A percentile compares a stretch with the other conserved stretches of the same genome.
Conservation (phyloP, 352 stramenopile species). For the Globisporangium mamillatum region DNA sequence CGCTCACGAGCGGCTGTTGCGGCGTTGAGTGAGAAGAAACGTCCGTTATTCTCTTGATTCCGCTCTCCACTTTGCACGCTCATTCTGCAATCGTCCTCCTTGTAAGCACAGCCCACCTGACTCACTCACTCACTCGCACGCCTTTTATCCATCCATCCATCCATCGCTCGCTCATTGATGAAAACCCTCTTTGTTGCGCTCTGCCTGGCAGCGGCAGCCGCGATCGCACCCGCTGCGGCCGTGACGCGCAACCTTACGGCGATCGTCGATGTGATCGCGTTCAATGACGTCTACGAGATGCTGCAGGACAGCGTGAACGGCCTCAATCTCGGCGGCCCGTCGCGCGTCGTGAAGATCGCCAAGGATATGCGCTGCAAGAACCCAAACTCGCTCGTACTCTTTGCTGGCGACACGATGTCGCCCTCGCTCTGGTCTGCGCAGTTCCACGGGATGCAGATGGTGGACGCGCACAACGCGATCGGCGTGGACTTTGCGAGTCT, state of each 20-base stretch:
- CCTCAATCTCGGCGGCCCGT: constrained; percentile 62
- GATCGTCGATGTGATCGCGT: constrained; percentile 64
- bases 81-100: not conserved
- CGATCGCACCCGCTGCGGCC: not conserved
- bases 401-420: constrained; percentile 1
- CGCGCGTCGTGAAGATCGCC: constrained; percentile 54
- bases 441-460: constrained; percentile 81
- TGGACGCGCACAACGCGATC: constrained; percentile 70
- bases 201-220: not conserved
- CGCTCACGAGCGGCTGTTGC: not conserved
- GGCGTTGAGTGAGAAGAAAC: not conserved
- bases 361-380: constrained; percentile 51
- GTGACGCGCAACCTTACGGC: constrained; percentile 35
- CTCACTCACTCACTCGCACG: not conserved
- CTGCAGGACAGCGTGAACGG: constrained; percentile 52
- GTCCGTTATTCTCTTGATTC: not conserved
- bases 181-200: not conserved
- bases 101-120: not conserved
- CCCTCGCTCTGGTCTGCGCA: constrained; percentile 47
- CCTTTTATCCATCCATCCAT: not conserved
- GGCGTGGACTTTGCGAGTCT: constrained; percentile 69
- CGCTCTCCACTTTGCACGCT: not conserved
- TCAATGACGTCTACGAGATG: constrained; percentile 84
- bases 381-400: constrained; percentile 27
- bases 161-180: not conserved